These are phyloP conservation scores for Coemansia sp. DNA, from an alignment of 192 early-diverging fungal species.

Conservation along the genomic window DNA sequence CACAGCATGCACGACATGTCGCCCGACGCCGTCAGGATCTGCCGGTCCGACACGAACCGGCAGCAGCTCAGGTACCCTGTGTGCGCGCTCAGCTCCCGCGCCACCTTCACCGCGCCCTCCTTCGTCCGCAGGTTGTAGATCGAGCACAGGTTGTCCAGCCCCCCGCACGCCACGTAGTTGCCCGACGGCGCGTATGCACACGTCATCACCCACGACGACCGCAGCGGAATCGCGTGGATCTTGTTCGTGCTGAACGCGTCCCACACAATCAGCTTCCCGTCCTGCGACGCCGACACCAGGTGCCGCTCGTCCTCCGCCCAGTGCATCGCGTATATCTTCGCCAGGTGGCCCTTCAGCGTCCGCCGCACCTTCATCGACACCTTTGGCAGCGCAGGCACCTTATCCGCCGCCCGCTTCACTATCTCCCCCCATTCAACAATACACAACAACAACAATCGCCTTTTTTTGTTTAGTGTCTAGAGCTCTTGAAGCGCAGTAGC, in stretches of 20 bases:
- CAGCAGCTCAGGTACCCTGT: constrained; percentile 98
- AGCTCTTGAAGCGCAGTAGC: too few relatives aligned
- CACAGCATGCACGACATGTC: constrained; percentile 99
- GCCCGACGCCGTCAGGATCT: constrained; percentile 93
- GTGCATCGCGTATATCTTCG: constrained; percentile 99
- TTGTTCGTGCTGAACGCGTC: constrained; percentile 99
- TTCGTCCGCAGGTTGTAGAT: constrained; percentile 97
- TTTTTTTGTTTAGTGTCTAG: too few relatives aligned
- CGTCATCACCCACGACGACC: constrained; percentile 99
- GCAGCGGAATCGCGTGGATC: constrained; percentile 96
- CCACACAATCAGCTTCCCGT: constrained; percentile 99
- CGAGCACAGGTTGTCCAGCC: constrained; percentile 98
- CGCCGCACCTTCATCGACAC: constrained; percentile 94
- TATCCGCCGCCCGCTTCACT: constrained; percentile 86
- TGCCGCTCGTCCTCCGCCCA: constrained; percentile 98
- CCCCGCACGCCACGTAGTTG: constrained; percentile 98
- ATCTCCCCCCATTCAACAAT: constrained; percentile 1
- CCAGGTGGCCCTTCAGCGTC: constrained; percentile 96
- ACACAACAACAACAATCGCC: neutral
- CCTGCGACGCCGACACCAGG: constrained; percentile 97
- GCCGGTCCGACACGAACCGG: constrained; percentile 92
- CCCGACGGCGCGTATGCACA: constrained; percentile 98
- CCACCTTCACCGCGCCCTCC: constrained; percentile 92
- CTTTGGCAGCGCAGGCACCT: constrained; percentile 83
- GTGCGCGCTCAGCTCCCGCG: constrained; percentile 93